Conservation (phyloP, 208 protist genomes). For the Trypanosomatidae sp. region DNA sequence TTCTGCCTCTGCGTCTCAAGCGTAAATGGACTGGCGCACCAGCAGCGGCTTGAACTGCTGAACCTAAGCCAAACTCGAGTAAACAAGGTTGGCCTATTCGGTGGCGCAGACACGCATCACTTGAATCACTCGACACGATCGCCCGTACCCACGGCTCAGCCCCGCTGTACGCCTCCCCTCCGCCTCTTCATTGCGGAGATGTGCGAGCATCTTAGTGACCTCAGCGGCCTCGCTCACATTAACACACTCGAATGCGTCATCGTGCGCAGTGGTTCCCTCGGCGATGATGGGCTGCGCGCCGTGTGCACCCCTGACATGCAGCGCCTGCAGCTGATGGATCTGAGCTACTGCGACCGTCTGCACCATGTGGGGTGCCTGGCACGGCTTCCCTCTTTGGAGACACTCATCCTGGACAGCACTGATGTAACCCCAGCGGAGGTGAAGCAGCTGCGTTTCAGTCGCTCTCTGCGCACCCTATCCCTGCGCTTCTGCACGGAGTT, state of each 20-base stretch:
- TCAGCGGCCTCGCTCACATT: conserved; percentile 40
- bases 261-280: conserved; percentile 55
- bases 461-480: conserved; percentile 41
- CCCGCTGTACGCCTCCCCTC: conserved; percentile 25
- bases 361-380: conserved; percentile 32
- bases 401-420: conserved; percentile 60
- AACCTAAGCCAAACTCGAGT: conserved; percentile 55
- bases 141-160: neutral
- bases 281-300: conserved; percentile 27
- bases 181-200: conserved; percentile 57
- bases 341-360: conserved; percentile 70
- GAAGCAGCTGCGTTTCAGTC: conserved; percentile 25
- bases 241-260: conserved; percentile 44
- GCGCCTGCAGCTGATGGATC: conserved; percentile 39
- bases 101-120: neutral
- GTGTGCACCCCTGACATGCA: conserved; percentile 22
- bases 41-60: conserved; percentile 45
- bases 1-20: conserved; percentile 42
- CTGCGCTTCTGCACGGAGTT: conserved; percentile 59
- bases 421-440: conserved; percentile 45
- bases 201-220: conserved; percentile 42
- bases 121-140: neutral
- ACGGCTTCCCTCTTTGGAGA: conserved; percentile 33
- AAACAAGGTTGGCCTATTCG: conserved; percentile 28
- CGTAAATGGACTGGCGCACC: conserved; percentile 27